Evolutionary conservation across 805 yeast species (phyloP).

Genomic region (Lipomyces orientalis): DNA sequence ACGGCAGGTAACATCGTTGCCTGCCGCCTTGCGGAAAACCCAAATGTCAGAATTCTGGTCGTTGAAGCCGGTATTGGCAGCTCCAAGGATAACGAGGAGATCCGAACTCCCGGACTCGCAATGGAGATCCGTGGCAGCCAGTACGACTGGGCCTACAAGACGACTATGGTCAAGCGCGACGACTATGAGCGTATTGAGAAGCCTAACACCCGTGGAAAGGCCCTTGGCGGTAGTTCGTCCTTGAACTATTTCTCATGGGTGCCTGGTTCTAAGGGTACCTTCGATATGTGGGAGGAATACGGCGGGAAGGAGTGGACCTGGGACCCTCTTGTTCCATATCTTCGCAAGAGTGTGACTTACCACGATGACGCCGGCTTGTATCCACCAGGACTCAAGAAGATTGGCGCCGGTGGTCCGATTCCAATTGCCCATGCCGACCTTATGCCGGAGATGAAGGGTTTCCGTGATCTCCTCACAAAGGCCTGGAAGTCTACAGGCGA

Average conservation of each 20-base stretch:
- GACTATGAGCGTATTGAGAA: constrained; percentile 44
- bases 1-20: constrained; percentile 47
- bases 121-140: constrained; percentile 43
- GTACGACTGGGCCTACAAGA: constrained; percentile 46
- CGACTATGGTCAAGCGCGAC: constrained; percentile 43
- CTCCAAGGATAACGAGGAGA: constrained; percentile 39
- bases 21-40: constrained; percentile 46
- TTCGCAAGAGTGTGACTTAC: constrained; percentile 42
- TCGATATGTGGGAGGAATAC: constrained; percentile 43
- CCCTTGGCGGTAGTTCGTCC: constrained; percentile 47
- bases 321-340: constrained; percentile 42
- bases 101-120: constrained; percentile 42
- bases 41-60: constrained; percentile 41
- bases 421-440: constrained; percentile 41
- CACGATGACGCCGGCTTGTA: constrained; percentile 40
- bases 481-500: constrained; percentile 35
- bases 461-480: constrained; percentile 35
- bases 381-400: constrained; percentile 38
- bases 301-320: constrained; percentile 46
- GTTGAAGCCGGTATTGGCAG: constrained; percentile 46
- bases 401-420: constrained; percentile 41
- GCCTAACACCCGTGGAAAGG: constrained; percentile 46
- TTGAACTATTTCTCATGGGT: constrained; percentile 42
- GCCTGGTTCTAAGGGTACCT: constrained; percentile 44
- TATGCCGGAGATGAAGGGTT: constrained; percentile 33